A percentile compares a stretch with the other conserved stretches of the same genome.
Conservation (phyloP, 2,329 filamentous ascomycete species). For the Ambrosiella xylebori region DNA sequence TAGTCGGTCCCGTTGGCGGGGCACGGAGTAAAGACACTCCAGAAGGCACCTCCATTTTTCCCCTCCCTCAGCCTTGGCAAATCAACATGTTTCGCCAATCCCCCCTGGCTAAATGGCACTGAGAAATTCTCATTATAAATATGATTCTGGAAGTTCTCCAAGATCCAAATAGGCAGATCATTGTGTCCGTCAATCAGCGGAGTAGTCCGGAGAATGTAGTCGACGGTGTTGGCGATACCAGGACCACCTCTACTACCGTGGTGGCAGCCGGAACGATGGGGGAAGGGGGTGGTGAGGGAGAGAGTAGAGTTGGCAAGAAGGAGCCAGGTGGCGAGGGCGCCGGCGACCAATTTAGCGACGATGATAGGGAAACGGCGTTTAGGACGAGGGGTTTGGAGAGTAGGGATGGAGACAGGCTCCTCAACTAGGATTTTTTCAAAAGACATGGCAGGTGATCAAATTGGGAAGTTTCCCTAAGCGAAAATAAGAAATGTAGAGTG, state of each 20-base stretch:
- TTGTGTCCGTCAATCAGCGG: slow-evolving; percentile 60
- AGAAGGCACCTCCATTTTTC: slow-evolving; percentile 71
- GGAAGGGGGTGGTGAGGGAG: not conserved
- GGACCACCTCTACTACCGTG: not conserved
- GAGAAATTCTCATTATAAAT: slow-evolving; percentile 62
- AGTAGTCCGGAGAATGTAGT: slow-evolving; percentile 6
- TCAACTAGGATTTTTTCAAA: too few species aligned
- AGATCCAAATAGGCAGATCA: slow-evolving; percentile 63
- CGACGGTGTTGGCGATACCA: not conserved
- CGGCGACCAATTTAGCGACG: too few species aligned
- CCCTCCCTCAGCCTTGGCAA: slow-evolving; percentile 56
- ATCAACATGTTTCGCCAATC: slow-evolving; percentile 56
- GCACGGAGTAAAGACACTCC: slow-evolving; percentile 72
- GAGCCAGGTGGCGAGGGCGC: not conserved
- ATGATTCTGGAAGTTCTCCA: slow-evolving; percentile 51
- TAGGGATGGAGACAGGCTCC: too few species aligned
- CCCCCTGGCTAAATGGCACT: slow-evolving; percentile 55
- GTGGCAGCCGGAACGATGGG: not conserved
- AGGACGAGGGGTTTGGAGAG: too few species aligned
- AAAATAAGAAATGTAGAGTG: too few species aligned
- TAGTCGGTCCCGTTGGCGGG: slow-evolving; percentile 57
- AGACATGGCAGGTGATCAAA: too few species aligned
- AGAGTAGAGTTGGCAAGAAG: not conserved
- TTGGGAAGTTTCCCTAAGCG: too few species aligned
- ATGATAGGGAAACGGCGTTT: too few species aligned